These are phyloP conservation scores for Castanea sativa DNA, from an alignment of 306 rosid genomes.

Conservation along the genomic window DNA sequence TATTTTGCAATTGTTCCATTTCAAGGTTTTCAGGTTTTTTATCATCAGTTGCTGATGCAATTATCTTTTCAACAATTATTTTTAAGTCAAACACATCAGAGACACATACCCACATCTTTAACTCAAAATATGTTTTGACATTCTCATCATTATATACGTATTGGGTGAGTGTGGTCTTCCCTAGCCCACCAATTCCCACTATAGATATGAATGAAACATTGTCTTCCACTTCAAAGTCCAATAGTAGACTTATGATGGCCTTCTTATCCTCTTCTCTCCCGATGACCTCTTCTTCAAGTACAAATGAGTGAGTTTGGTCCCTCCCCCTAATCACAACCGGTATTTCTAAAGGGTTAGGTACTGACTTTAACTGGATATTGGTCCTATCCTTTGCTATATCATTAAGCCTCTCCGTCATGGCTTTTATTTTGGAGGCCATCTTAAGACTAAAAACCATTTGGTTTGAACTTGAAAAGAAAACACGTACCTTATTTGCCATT, in stretches of 20 bases:
- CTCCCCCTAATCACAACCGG: not conserved
- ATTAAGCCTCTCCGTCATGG: too few species aligned
- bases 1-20: not conserved
- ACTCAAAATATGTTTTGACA: not conserved
- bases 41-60: fast-evolving
- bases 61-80: not conserved
- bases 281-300: not conserved
- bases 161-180: slow-evolving; percentile 6
- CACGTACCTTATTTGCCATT: too few species aligned
- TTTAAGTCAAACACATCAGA: not conserved
- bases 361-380: too few species aligned
- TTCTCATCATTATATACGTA: not conserved
- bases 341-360: too few species aligned
- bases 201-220: not conserved
- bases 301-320: not conserved
- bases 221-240: not conserved
- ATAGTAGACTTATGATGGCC: not conserved
- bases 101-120: not conserved
- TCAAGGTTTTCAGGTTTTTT: not conserved
- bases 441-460: too few species aligned
- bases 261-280: slow-evolving; percentile 4
- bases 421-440: too few species aligned
- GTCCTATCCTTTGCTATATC: too few species aligned
- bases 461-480: too few species aligned
- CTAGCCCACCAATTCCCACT: slow-evolving; percentile 6